A percentile compares a stretch with the other conserved stretches of the same genome.
Evolutionary conservation across 169 alveolate genomes (phyloP).

Genomic region (Plasmodium billcollinsi): DNA sequence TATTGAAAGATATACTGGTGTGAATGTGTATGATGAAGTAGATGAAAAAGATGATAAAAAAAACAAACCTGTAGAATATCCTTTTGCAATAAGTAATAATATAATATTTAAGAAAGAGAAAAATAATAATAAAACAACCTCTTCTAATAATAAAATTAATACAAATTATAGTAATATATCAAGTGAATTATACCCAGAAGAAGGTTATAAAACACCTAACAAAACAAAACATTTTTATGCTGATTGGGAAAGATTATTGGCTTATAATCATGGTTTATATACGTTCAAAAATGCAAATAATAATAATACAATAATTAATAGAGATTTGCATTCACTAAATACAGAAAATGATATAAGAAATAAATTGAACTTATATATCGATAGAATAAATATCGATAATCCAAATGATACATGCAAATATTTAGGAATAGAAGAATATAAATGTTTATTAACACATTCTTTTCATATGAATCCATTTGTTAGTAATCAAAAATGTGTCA

Average conservation of each 20-base stretch:
- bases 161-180: constrained; percentile 62
- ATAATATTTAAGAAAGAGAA: constrained; percentile 55
- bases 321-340: constrained; percentile 42
- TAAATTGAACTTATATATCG: constrained; percentile 78
- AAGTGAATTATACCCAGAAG: constrained; percentile 59
- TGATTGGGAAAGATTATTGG: constrained; percentile 80
- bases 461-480: constrained; percentile 81
- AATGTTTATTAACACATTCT: constrained; percentile 84
- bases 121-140: constrained; percentile 18
- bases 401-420: constrained; percentile 89
- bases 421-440: constrained; percentile 85
- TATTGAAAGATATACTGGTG: constrained; percentile 60
- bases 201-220: constrained; percentile 65
- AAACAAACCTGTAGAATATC: constrained; percentile 29
- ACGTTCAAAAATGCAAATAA: constrained; percentile 47
- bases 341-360: constrained; percentile 78
- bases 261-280: constrained; percentile 82
- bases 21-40: constrained; percentile 42
- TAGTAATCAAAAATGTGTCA: constrained; percentile 90
- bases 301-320: constrained; percentile 40
- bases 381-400: constrained; percentile 84
- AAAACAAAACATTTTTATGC: constrained; percentile 66
- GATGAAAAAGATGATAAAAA: constrained; percentile 46
- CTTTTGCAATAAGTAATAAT: constrained; percentile 30
- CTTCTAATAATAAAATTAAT: constrained; percentile 53